Conservation (phyloP, 805 yeast species). For the Clavispora vitiphila region DNA sequence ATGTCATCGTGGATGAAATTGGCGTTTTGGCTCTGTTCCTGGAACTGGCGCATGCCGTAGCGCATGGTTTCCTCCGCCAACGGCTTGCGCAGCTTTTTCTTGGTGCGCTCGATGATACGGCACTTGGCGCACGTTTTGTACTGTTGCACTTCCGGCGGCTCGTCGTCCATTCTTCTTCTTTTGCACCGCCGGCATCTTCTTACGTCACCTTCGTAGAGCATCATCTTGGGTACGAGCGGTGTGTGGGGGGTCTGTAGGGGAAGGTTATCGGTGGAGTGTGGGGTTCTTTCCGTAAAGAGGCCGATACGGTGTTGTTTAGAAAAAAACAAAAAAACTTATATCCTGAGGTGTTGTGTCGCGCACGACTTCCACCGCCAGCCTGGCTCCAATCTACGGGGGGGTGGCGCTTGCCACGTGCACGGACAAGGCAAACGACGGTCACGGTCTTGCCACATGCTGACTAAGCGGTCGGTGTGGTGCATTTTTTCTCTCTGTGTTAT, state of each 20-base stretch:
- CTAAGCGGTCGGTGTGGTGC: too few species aligned
- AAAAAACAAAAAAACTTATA: background rate
- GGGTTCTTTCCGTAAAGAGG: background rate
- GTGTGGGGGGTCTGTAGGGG: background rate
- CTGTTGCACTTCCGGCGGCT: constrained; percentile 51
- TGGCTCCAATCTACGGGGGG: background rate
- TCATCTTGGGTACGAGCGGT: constrained; percentile 9
- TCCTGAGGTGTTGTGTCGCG: constrained; percentile 1
- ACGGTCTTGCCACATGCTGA: background rate
- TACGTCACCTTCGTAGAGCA: constrained; percentile 18
- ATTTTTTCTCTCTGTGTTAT: too few species aligned
- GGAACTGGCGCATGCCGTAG: constrained; percentile 41
- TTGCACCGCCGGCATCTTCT: constrained; percentile 54
- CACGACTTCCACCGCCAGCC: background rate
- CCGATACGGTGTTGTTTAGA: background rate
- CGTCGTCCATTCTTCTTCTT: constrained; percentile 50
- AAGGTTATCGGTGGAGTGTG: background rate
- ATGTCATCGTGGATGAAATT: constrained; percentile 30
- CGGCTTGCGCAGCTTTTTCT: constrained; percentile 41
- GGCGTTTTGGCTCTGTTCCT: constrained; percentile 31
- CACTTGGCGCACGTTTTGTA: constrained; percentile 57
- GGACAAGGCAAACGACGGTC: too few species aligned
- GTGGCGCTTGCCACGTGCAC: background rate
- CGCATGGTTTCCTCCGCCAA: constrained; percentile 44
- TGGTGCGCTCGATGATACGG: constrained; percentile 47